Base-by-base conservation (phyloP, 2,329 filamentous ascomycete species). In the Blastomyces silverae region DNA sequence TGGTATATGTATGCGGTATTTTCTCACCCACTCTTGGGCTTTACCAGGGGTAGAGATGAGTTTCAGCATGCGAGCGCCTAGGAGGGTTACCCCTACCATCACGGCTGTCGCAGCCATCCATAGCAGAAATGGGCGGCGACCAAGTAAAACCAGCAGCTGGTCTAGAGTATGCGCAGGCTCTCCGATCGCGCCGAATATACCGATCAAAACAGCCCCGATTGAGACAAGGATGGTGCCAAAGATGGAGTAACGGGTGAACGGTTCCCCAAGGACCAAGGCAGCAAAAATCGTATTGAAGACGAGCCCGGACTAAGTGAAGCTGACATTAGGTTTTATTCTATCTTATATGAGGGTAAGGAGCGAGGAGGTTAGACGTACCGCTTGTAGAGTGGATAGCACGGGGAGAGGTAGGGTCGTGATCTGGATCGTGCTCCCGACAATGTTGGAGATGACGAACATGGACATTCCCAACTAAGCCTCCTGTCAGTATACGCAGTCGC, bases 261-360 rank as follows among this genome's bases (percentile, higher is more conserved):
- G 91, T 78, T 99, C 93, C 73, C 89, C 88, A 59, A 99, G 84
- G 72, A 97, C 91, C 65, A 97, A 80, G 56, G 92, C 95, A 67
- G 94, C 94, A 82, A 95, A 96, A 77, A 97, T 91, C 65, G 93
- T 96, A 81, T 99, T 99, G 83, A 99, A 99, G 67, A 99, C 94
- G 64, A 99, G 84, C 56, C 94, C 94, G 3, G 93, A 96, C 75
- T 84, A 70, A 42, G 48, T 44, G 31, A 20, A 39, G 28, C 17
- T 17, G n/a, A n/a, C 46, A 56, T 65, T 58, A 69, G 64, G 31
- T 11, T 37, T n/a, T 10, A n/a, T 13, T 37, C 31, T 37, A 34
- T 11, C 64, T 3, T 42, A 52, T 57, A 50, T 20, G 50, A 22
- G 53, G 50, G 28, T 57, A 63, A 42, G 56, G 53, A 44, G 31